These are phyloP conservation scores for Sordaria brevicollis DNA, from an alignment of 495 filamentous ascomycete genomes.

Conservation along the genomic window DNA sequence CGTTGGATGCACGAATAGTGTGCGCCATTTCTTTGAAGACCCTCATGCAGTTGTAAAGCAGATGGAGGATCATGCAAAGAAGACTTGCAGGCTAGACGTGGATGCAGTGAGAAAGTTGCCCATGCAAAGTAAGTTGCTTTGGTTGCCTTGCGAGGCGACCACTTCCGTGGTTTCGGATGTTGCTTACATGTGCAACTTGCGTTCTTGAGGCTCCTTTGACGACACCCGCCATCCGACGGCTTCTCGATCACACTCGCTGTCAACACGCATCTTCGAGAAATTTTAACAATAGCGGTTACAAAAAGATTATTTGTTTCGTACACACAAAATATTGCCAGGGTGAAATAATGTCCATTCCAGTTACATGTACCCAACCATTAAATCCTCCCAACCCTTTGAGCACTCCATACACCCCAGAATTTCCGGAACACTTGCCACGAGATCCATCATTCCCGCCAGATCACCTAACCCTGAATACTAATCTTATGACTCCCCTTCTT, in stretches of 20 bases:
- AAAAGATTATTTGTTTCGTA: constrained; percentile 1
- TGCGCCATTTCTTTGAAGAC: background rate
- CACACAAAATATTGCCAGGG: background rate
- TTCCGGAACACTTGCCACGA: background rate
- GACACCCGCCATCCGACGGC: too few species aligned
- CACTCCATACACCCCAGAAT: background rate
- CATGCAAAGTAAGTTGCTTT: too few species aligned
- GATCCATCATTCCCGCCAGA: too few species aligned
- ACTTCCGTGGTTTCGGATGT: background rate
- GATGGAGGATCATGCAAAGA: background rate
- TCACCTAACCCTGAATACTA: constrained; percentile 1
- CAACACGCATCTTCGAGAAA: too few species aligned
- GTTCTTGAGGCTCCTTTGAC: too few species aligned
- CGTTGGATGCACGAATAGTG: background rate
- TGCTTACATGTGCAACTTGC: background rate
- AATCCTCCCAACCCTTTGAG: background rate
- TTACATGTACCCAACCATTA: too few species aligned
- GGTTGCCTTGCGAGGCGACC: background rate
- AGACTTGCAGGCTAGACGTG: too few species aligned
- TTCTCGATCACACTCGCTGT: too few species aligned
- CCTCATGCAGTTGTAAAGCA: background rate
- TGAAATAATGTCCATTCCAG: too few species aligned
- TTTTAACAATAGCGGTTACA: too few species aligned
- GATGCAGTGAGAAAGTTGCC: too few species aligned
- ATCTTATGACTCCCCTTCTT: constrained; percentile 26